These are phyloP conservation scores for Dipodascus albidus DNA, from an alignment of 805 yeast species.

Conservation along the genomic window DNA sequence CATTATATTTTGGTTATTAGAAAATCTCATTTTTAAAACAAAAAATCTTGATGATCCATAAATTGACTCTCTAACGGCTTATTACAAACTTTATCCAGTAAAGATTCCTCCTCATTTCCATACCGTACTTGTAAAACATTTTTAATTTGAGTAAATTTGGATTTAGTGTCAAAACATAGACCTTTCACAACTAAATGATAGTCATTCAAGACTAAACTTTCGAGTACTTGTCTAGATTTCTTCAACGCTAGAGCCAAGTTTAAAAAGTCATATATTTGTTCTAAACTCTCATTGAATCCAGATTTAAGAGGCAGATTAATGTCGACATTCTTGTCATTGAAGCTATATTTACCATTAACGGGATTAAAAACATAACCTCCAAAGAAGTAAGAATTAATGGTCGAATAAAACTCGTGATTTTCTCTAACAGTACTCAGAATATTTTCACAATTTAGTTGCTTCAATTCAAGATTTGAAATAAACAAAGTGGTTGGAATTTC, in stretches of 20 bases:
- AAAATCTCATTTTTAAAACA: no score
- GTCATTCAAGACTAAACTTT: not conserved
- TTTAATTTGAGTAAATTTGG: not conserved
- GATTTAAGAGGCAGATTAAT: not conserved
- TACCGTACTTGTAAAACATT: not conserved
- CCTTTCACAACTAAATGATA: not conserved
- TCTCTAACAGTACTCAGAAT: not conserved
- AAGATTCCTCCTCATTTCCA: not conserved
- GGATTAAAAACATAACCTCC: not conserved
- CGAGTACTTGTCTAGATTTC: not conserved
- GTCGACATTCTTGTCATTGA: not conserved
- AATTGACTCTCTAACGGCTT: not conserved
- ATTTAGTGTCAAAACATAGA: not conserved
- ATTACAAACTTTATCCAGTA: not conserved
- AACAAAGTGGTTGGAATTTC: not conserved
- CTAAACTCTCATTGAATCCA: not conserved
- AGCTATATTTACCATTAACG: not conserved
- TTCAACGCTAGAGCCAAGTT: not conserved
- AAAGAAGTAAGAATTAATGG: not conserved
- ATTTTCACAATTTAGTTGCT: not conserved
- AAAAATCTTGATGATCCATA: not conserved
- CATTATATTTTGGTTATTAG: no score
- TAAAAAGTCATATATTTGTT: not conserved
- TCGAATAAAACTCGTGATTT: not conserved
- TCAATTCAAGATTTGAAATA: not conserved